phyloP scores from a whole-genome alignment of 805 yeast species.

The Hanseniaspora osmophila region DNA sequence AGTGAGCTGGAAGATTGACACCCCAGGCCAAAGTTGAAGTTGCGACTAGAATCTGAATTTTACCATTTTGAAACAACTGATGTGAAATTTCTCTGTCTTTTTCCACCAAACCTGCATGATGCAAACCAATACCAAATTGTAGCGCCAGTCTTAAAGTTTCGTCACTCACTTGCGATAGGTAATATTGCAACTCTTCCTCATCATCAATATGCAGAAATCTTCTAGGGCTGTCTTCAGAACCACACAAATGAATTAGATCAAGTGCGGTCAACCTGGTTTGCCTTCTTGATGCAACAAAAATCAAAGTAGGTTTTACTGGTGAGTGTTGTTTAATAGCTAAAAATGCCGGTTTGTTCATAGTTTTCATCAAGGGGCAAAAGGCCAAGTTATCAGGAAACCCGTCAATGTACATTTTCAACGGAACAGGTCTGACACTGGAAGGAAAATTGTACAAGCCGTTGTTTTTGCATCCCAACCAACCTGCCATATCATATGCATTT shows the following conservation, averaged over 20 bases:
- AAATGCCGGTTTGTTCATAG: constrained; percentile 65
- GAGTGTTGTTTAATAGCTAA: constrained; percentile 88
- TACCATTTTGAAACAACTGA: constrained; percentile 67
- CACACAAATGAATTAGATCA: constrained; percentile 57
- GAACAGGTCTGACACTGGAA: constrained; percentile 85
- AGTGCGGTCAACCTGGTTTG: constrained; percentile 81
- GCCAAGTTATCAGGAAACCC: constrained; percentile 76
- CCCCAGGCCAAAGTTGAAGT: constrained; percentile 99
- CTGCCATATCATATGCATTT: constrained; percentile 84
- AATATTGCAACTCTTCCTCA: constrained; percentile 65
- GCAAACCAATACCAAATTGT: constrained; percentile 75
- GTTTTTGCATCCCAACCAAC: constrained; percentile 76
- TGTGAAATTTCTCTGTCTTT: constrained; percentile 82
- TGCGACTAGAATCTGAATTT: constrained; percentile 80
- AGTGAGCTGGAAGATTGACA: constrained; percentile 95
- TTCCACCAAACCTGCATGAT: constrained; percentile 93
- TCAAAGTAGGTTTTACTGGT: constrained; percentile 86
- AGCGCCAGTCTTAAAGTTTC: constrained; percentile 67
- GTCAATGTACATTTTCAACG: constrained; percentile 72
- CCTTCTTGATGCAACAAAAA: constrained; percentile 89
- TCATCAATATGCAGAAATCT: constrained; percentile 61
- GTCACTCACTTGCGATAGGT: constrained; percentile 76
- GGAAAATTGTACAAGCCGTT: constrained; percentile 93
- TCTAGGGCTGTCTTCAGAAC: constrained; percentile 38
- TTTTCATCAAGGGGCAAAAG: constrained; percentile 62